Conservation (phyloP, 2,329 filamentous ascomycete species). For the Dactylellina cionopaga region DNA sequence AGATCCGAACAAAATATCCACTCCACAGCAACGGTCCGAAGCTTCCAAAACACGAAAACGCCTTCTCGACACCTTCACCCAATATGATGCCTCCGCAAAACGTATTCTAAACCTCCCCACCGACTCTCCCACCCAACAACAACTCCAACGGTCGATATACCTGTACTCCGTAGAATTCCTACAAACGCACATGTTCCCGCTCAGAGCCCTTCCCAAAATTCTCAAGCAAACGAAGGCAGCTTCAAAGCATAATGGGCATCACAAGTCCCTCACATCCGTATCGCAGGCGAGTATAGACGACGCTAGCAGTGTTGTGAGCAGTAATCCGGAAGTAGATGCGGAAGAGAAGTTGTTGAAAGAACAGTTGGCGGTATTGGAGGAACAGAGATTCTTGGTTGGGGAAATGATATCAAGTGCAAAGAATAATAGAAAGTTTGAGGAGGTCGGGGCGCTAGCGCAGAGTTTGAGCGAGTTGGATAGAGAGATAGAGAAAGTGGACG, state of each 20-base stretch:
- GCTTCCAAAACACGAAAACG: constrained; percentile 89
- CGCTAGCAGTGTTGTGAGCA: constrained; percentile 65
- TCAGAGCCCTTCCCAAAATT: constrained; percentile 78
- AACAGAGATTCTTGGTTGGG: constrained; percentile 88
- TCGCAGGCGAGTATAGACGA: constrained; percentile 38
- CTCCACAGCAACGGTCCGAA: constrained; percentile 77
- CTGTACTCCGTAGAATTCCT: constrained; percentile 83
- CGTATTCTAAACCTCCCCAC: constrained; percentile 82
- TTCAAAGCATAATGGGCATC: constrained; percentile 22
- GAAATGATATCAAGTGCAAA: constrained; percentile 84
- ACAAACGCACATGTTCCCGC: constrained; percentile 87
- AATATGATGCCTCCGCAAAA: constrained; percentile 84
- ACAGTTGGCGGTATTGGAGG: constrained; percentile 82
- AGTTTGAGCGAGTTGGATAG: constrained; percentile 83
- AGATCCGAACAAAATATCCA: constrained; percentile 61
- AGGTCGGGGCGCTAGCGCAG: constrained; percentile 79
- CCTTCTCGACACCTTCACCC: constrained; percentile 85
- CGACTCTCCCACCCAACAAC: constrained; percentile 75
- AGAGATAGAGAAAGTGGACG: constrained; percentile 76
- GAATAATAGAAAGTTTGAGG: constrained; percentile 81
- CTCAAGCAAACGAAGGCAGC: constrained; percentile 62
- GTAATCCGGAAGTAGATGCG: constrained; percentile 74
- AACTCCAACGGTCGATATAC: constrained; percentile 83
- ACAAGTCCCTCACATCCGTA: constrained; percentile 31
- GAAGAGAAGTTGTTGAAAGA: constrained; percentile 87